A percentile compares a stretch with the other conserved stretches of the same genome.
Evolutionary conservation across 768 basidiomycete genomes (phyloP).

Genomic region (Tricholoma sp.): DNA sequence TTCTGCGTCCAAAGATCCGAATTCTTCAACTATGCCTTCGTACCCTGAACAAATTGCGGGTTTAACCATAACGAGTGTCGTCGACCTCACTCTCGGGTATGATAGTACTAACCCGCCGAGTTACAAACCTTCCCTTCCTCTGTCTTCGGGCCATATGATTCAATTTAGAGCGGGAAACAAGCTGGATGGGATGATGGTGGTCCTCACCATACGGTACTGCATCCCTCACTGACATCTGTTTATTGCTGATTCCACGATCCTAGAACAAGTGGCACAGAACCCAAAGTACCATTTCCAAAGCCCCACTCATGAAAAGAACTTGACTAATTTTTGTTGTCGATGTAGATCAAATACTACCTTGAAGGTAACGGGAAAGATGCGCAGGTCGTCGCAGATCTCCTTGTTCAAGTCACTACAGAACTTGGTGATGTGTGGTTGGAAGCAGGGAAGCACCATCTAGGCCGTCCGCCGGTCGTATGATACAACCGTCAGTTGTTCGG

Average conservation of each 20-base stretch:
- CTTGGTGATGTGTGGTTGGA: conserved; percentile 68
- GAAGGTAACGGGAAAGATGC: conserved; percentile 66
- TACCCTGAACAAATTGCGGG: conserved; percentile 64
- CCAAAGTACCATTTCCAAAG: conserved; percentile 52
- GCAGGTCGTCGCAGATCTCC: conserved; percentile 38
- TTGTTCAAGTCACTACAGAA: conserved; percentile 55
- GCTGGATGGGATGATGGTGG: conserved; percentile 42
- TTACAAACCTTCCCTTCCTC: conserved; percentile 54
- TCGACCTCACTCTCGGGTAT: conserved; percentile 76
- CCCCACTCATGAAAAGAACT: background rate
- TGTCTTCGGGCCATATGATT: conserved; percentile 84
- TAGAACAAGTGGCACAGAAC: conserved; percentile 88
- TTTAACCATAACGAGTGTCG: conserved; percentile 52
- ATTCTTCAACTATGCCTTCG: conserved; percentile 19
- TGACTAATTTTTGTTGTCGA: conserved; percentile 11
- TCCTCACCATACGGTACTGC: conserved; percentile 61
- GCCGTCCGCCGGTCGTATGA: conserved; percentile 1
- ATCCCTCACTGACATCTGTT: background rate
- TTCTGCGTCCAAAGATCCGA: conserved; percentile 13
- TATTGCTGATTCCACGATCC: background rate
- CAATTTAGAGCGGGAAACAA: conserved; percentile 57
- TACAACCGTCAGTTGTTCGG: background rate
- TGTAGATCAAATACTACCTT: conserved; percentile 83
- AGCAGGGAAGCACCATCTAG: conserved; percentile 36
- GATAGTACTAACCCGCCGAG: conserved; percentile 71